These are phyloP conservation scores for Tilletia setariae DNA, from an alignment of 1,284 basidiomycete species.

Conservation along the genomic window DNA sequence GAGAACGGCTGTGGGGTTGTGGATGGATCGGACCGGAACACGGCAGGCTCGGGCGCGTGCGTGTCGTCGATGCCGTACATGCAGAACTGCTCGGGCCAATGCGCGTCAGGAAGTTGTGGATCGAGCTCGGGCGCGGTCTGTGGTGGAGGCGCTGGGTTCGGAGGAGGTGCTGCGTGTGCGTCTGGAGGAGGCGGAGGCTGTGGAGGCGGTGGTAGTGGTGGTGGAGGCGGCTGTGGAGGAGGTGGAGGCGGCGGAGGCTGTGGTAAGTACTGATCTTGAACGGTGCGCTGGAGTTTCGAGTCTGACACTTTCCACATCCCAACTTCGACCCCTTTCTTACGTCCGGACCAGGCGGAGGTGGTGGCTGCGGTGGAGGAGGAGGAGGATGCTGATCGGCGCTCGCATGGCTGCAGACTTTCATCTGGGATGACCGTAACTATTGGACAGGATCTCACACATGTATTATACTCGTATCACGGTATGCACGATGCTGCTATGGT, in stretches of 20 bases:
- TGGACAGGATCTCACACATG: no score
- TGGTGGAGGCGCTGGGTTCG: background rate
- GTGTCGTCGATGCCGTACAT: background rate
- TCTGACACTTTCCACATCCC: no score
- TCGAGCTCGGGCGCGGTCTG: background rate
- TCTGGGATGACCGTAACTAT: no score
- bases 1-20: background rate
- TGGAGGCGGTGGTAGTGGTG: constrained; percentile 7
- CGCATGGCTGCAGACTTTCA: no score
- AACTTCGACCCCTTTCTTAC: no score
- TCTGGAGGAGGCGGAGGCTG: constrained; percentile 6
- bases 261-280: no score
- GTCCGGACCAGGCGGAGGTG: no score
- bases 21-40: background rate
- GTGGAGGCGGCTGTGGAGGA: constrained; percentile 2
- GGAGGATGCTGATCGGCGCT: no score
- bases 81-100: background rate
- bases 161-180: background rate
- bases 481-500: no score
- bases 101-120: background rate
- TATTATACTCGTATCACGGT: no score
- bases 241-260: background rate
- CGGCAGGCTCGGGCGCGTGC: background rate
- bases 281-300: no score
- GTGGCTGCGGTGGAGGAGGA: no score